phyloP scores from a whole-genome alignment of 257 asterid species.

The Nicotiana noctiflora region DNA sequence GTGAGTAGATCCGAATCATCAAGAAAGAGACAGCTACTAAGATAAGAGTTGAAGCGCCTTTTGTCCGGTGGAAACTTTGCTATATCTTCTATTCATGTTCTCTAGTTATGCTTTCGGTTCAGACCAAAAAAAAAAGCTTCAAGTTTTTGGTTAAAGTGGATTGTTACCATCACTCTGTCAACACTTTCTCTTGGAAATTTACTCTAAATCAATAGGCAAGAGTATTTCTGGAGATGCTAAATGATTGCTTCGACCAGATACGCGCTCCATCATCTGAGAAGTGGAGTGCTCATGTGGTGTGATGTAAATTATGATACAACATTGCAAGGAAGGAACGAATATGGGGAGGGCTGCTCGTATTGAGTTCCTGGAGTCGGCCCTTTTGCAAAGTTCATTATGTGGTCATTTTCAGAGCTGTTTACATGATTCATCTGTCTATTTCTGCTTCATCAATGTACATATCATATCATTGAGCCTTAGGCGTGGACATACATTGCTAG shows the following conservation, averaged over 20 bases:
- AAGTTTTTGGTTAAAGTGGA: background rate
- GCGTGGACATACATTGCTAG: too few relatives aligned
- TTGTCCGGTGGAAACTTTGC: background rate
- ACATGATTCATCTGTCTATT: constrained; percentile 23
- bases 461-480: too few relatives aligned
- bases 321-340: constrained; percentile 69
- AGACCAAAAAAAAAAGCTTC: too few relatives aligned
- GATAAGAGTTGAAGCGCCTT: constrained; percentile 6
- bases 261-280: constrained; percentile 76
- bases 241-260: constrained; percentile 78
- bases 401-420: constrained; percentile 87
- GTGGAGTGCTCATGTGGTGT: constrained; percentile 78
- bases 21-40: constrained; percentile 19
- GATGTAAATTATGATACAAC: constrained; percentile 77
- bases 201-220: too few relatives aligned
- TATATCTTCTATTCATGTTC: background rate
- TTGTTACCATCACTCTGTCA: too few relatives aligned
- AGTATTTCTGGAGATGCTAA: constrained; percentile 80
- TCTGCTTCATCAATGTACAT: background rate
- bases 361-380: constrained; percentile 80
- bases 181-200: too few relatives aligned
- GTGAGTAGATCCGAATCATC: constrained; percentile 31
- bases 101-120: background rate
- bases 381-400: constrained; percentile 81
- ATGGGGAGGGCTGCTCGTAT: constrained; percentile 91